Percentiles rank a stretch among this genome's conserved stretches.
These are phyloP conservation scores for Aureococcus anophagefferens DNA, from an alignment of 108 stramenopile species.

Conservation along the genomic window DNA sequence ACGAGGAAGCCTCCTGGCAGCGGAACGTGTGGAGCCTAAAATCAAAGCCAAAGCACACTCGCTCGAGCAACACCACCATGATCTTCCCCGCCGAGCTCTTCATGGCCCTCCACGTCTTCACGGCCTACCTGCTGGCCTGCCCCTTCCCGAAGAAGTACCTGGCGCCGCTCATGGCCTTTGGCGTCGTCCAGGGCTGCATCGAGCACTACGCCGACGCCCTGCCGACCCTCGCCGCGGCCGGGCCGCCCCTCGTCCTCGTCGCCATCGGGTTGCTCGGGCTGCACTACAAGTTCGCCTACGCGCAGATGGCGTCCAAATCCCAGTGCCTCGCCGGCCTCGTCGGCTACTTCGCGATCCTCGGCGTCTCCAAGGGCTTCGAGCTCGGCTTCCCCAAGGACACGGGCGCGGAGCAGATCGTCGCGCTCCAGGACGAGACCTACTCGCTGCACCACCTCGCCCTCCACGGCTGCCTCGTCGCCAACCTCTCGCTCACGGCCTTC, in stretches of 20 bases:
- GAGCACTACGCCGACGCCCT: constrained; percentile 15
- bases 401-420: constrained; percentile 11
- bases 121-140: too few species aligned
- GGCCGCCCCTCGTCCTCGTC: constrained; percentile 4
- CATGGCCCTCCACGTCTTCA: too few species aligned
- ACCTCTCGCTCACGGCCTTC: too few species aligned
- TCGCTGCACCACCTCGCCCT: background rate
- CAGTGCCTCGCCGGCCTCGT: background rate
- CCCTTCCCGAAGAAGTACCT: too few species aligned
- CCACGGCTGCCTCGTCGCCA: constrained; percentile 1
- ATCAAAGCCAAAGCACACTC: too few species aligned
- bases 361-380: constrained; percentile 5
- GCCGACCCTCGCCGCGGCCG: constrained; percentile 3
- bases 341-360: constrained; percentile 1
- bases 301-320: background rate
- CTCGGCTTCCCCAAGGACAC: constrained; percentile 13
- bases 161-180: constrained; percentile 14
- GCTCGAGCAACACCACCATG: too few species aligned
- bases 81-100: too few species aligned
- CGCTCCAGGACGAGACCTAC: constrained; percentile 10
- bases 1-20: too few species aligned
- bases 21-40: too few species aligned
- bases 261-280: constrained; percentile 6
- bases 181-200: constrained; percentile 11
- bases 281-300: constrained; percentile 9